A percentile compares a stretch with the other conserved stretches of the same genome.
Evolutionary conservation across 2,329 filamentous ascomycete species (phyloP).

Genomic region (Amphichorda felina): DNA sequence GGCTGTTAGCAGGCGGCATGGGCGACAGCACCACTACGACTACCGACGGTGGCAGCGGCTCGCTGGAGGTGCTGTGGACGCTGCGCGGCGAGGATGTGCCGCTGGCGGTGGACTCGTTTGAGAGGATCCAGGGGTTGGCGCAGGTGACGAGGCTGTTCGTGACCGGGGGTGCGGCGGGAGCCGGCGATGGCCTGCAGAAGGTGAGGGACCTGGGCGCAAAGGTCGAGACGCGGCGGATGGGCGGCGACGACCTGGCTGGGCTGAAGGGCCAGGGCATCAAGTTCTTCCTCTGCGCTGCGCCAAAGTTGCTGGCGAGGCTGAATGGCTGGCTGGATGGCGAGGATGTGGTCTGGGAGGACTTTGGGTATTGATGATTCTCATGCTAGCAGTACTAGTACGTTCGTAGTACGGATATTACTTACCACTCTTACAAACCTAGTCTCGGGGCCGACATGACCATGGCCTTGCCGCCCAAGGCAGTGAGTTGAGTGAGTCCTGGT

Average conservation of each 20-base stretch:
- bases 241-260: constrained; percentile 26
- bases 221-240: constrained; percentile 25
- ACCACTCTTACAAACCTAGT: no score
- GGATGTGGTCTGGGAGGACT: constrained; percentile 46
- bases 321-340: constrained; percentile 42
- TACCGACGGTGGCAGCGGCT: constrained; percentile 8
- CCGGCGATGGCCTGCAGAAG: constrained; percentile 12
- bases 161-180: constrained; percentile 29
- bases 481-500: no score
- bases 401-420: no score
- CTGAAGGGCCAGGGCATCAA: constrained; percentile 26
- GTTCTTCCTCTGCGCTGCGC: constrained; percentile 39
- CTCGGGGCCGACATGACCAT: no score
- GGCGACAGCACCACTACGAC: no score
- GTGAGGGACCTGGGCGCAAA: constrained; percentile 20
- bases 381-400: no score
- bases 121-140: constrained; percentile 37
- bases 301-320: constrained; percentile 25
- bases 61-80: constrained; percentile 56
- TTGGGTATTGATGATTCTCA: constrained; percentile 43
- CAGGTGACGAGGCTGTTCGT: constrained; percentile 48
- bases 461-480: no score
- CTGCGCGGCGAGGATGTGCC: constrained; percentile 48
- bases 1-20: no score
- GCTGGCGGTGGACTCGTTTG: constrained; percentile 49